These are phyloP conservation scores for Cystofilobasidium ferigula DNA, from an alignment of 768 basidiomycete species.

Conservation along the genomic window DNA sequence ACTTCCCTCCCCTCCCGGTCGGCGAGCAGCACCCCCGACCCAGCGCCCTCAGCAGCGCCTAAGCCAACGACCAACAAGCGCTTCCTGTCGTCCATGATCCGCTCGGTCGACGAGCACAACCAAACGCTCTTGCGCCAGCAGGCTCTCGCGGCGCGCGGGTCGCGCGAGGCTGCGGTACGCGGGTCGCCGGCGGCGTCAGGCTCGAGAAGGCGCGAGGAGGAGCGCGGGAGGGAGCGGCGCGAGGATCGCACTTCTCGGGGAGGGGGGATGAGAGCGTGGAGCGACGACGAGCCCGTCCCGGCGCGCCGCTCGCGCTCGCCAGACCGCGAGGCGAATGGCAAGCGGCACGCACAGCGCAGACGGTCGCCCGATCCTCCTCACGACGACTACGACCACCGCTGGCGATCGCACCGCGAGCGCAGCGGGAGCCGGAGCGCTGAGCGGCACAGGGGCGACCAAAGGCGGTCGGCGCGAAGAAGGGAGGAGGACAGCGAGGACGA, in stretches of 20 bases:
- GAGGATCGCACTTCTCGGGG: not conserved
- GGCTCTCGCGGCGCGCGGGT: constrained; percentile 19
- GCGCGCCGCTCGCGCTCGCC: not conserved
- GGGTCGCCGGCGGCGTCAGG: not conserved
- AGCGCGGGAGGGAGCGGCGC: not conserved
- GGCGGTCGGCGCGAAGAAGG: no score
- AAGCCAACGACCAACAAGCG: constrained; percentile 56
- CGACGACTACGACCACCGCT: no score
- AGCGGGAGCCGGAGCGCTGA: no score
- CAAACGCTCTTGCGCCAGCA: constrained; percentile 50
- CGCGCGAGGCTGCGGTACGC: not conserved
- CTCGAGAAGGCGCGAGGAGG: constrained; percentile 4
- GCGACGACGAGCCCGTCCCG: not conserved
- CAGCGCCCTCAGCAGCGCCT: constrained; percentile 4
- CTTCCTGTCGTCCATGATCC: constrained; percentile 56
- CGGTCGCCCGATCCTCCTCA: no score
- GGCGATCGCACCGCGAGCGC: no score
- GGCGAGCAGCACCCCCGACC: no score
- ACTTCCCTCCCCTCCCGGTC: no score
- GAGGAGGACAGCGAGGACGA: not conserved
- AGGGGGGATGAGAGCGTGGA: not conserved
- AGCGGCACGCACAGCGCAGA: not conserved
- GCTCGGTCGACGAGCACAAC: constrained; percentile 92
- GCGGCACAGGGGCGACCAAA: no score
- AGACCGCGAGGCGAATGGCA: not conserved